These are phyloP conservation scores for Sclerotinia spermophila DNA, from an alignment of 2,329 filamentous ascomycete genomes.

Conservation along the genomic window DNA sequence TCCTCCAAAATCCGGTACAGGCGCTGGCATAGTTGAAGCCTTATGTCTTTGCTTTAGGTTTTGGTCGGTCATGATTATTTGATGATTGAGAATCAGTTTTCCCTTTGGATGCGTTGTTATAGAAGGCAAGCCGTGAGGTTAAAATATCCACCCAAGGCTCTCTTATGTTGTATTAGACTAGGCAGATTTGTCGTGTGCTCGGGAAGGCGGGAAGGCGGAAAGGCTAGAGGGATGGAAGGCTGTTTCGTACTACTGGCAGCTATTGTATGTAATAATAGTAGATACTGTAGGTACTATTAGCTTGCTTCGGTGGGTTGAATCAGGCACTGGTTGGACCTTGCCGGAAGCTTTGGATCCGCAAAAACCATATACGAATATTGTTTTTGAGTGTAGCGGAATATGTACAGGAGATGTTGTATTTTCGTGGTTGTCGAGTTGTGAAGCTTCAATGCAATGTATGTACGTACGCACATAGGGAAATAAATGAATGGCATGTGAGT, in stretches of 20 bases:
- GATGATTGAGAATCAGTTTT: neutral
- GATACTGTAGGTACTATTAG: neutral
- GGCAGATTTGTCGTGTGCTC: conserved; percentile 14
- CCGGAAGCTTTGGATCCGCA: neutral
- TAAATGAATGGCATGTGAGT: neutral
- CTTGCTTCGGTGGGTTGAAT: neutral
- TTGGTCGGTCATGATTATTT: conserved; percentile 27
- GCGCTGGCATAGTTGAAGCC: conserved; percentile 17
- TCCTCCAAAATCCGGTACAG: conserved; percentile 18
- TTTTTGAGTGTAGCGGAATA: neutral
- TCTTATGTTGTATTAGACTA: neutral
- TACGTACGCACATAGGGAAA: neutral
- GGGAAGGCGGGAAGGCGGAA: neutral
- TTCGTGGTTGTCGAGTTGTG: neutral
- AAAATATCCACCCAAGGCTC: neutral
- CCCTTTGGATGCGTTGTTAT: neutral
- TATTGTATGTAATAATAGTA: neutral
- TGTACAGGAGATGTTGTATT: neutral
- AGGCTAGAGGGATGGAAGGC: neutral
- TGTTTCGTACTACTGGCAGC: conserved; percentile 1
- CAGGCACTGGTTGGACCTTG: neutral
- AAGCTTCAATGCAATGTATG: neutral
- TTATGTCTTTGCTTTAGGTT: conserved; percentile 31
- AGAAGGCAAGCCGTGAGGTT: neutral
- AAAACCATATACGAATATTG: neutral